These are phyloP conservation scores for Oryza glaberrima DNA, from an alignment of 176 grass and related monocot species.

Conservation along the genomic window DNA sequence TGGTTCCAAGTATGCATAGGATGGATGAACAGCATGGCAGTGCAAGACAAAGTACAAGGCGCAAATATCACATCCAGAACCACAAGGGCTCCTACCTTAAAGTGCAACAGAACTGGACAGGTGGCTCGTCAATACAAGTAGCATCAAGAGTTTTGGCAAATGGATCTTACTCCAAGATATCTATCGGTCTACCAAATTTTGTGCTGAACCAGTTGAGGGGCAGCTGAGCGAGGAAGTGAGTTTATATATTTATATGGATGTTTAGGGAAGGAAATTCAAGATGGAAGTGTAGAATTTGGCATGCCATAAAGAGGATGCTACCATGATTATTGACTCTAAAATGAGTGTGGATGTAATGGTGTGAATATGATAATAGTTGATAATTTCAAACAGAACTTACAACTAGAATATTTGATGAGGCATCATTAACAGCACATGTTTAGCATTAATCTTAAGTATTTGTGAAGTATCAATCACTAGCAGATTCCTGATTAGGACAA, in stretches of 20 bases:
- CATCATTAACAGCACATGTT: background rate
- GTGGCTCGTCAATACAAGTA: too few species aligned
- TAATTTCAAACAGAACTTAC: background rate
- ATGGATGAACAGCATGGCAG: too few species aligned
- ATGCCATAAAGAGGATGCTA: background rate
- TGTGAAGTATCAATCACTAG: slow-evolving; percentile 1
- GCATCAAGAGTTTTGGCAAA: too few species aligned
- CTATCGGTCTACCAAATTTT: too few species aligned
- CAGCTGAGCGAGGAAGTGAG: background rate
- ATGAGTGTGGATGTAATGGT: background rate
- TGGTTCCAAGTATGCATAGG: too few species aligned
- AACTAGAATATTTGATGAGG: background rate
- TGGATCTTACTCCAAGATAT: too few species aligned
- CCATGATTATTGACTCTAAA: background rate
- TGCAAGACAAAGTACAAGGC: too few species aligned
- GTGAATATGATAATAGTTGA: background rate
- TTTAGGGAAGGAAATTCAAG: background rate
- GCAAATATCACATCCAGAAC: too few species aligned
- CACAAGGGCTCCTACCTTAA: too few species aligned
- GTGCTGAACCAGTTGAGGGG: background rate
- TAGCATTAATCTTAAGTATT: slow-evolving; percentile 3
- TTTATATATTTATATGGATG: background rate
- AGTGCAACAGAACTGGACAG: too few species aligned
- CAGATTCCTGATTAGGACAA: background rate
- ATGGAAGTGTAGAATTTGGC: slow-evolving; percentile 2